Evolutionary conservation across 768 basidiomycete species (phyloP).

Genomic region (Boletus tomentosulus): DNA sequence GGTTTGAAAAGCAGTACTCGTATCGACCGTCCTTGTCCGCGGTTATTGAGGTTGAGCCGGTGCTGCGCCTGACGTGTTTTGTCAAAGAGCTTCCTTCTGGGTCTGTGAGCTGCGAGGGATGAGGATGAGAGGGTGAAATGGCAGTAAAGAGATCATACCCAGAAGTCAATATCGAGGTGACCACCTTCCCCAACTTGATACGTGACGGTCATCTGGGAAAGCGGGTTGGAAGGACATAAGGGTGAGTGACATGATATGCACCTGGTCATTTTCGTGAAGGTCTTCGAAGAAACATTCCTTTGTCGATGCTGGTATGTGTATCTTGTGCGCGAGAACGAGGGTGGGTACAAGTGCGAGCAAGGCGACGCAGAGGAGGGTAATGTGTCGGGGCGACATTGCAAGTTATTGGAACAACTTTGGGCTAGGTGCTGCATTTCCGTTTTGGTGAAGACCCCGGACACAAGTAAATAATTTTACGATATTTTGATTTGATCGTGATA

Average conservation of each 20-base stretch:
- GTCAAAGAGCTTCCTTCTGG: conserved; percentile 64
- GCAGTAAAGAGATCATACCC: conserved; percentile 48
- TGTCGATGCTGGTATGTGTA: conserved; percentile 70
- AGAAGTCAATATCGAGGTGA: conserved; percentile 96
- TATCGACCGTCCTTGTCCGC: conserved; percentile 84
- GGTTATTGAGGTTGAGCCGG: conserved; percentile 84
- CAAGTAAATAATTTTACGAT: conserved; percentile 7
- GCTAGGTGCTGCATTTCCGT: neutral
- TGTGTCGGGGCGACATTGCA: conserved; percentile 35
- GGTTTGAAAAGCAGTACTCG: conserved; percentile 98
- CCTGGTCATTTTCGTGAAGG: conserved; percentile 87
- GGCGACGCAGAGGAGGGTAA: conserved; percentile 30
- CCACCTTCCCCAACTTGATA: conserved; percentile 99
- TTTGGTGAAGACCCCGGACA: conserved; percentile 27
- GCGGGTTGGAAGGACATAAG: neutral
- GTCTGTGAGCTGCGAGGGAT: conserved; percentile 63
- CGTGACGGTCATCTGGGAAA: conserved; percentile 90
- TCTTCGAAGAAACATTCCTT: conserved; percentile 98
- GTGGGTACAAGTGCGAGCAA: conserved; percentile 31
- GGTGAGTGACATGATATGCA: conserved; percentile 23
- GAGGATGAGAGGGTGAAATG: neutral
- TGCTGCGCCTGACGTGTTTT: conserved; percentile 83
- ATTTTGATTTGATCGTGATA: conserved; percentile 22
- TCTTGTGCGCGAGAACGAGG: conserved; percentile 58
- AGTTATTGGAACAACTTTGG: neutral